Base-by-base conservation (phyloP, 352 stramenopile genomes). In the Globisporangium paroecandrum region DNA sequence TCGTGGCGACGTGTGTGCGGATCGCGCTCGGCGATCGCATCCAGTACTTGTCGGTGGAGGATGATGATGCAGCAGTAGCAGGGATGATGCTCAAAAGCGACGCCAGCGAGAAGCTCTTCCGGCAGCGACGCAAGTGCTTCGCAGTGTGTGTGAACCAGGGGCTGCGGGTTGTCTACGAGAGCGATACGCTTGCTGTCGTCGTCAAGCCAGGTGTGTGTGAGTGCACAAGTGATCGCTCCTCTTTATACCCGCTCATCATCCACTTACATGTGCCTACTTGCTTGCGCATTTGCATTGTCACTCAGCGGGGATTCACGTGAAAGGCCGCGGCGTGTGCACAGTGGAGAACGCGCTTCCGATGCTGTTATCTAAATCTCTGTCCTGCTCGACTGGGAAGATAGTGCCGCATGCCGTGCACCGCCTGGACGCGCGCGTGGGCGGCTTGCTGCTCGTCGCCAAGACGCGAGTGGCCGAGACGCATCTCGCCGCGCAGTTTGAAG, bases 391-490 rank as follows among this genome's bases (percentile, higher is more conserved):
- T 4, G 59, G 61, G 32, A 34, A 20, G 61, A 58, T 66, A 1
- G 4, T 18, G 13, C 77, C 77, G 13, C 80, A 84, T 41, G 78
- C 82, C 9, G 74, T 89, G 62, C 82, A 90, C 66, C 80, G 82
- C 1, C 74, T 89, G 58, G 82, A 89, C 60, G 83, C 81, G 47
- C 82, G 82, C 22, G 80, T 90, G 8, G 80, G 80, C 36, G 82
- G 82, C 5, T 29, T 90, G 38, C 61, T 89, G n/a, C 69, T 89
- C n/a, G 72, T 89, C 32, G 80, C 82, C 15, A 90, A 89, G 65
- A 84, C 71, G 13, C 81, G 82, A 29, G 66, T 64, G 18, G 72
- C 77, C 24, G 80, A 89, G 64, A 69, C 84, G 20, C 13, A 57
- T 29, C 66, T 90, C 54, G 76, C 73, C 29, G 64, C 62, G 43